Evolutionary conservation across 2,329 filamentous ascomycete species (phyloP).

Genomic region (Xylaria hypoxylon): DNA sequence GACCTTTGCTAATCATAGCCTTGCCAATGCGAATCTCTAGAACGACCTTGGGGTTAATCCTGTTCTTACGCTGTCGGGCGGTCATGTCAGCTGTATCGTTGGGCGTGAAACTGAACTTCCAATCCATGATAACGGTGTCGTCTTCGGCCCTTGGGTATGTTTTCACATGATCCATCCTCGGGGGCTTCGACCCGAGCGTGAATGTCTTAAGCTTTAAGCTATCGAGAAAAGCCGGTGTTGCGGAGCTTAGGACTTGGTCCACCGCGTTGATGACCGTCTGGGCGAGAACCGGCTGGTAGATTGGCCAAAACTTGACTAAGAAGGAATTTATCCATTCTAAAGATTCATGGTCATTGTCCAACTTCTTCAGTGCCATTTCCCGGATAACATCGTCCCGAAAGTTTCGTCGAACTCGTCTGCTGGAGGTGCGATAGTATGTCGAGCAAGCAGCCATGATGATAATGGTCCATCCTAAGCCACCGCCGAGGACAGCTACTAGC

Average conservation of each 20-base stretch:
- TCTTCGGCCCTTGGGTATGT: conserved; percentile 96
- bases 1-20: conserved; percentile 94
- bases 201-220: conserved; percentile 94
- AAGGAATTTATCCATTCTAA: conserved; percentile 99
- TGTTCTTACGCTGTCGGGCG: conserved; percentile 87
- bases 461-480: conserved; percentile 92
- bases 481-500: conserved; percentile 88
- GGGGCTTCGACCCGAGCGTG: conserved; percentile 92
- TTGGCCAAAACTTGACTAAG: conserved; percentile 98
- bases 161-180: conserved; percentile 96
- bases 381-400: conserved; percentile 94
- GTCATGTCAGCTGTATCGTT: conserved; percentile 96
- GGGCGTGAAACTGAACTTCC: conserved; percentile 99
- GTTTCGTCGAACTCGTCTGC: conserved; percentile 92
- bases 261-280: conserved; percentile 93
- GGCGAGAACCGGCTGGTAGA: conserved; percentile 93
- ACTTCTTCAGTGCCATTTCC: conserved; percentile 84
- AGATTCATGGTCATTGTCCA: conserved; percentile 92
- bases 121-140: conserved; percentile 97
- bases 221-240: conserved; percentile 92
- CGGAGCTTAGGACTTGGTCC: conserved; percentile 93
- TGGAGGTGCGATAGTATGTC: conserved; percentile 96
- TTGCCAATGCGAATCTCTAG: conserved; percentile 95
- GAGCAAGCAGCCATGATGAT: conserved; percentile 91
- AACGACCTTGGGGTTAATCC: conserved; percentile 96